Conservation (phyloP, 164 flowering plant species). For the Chimonanthus salicifolius region DNA sequence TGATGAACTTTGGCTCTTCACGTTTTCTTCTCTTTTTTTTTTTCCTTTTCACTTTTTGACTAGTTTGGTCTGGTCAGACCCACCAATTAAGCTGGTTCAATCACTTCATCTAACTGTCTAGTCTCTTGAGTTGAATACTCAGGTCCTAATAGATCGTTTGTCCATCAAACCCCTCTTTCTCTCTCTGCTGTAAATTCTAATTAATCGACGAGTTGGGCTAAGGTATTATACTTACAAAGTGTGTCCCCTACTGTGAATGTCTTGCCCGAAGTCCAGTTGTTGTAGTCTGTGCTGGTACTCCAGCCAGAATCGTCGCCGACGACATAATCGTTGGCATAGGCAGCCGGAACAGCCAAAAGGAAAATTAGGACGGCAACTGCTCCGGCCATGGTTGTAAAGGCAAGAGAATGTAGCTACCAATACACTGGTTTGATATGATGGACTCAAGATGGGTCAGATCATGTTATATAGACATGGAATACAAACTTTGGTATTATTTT, state of each 20-base stretch:
- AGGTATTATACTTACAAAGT: conserved; percentile 35
- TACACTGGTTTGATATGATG: neutral
- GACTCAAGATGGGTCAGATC: neutral
- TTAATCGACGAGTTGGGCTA: no score
- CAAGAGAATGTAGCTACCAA: neutral
- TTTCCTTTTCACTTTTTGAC: no score
- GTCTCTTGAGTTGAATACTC: no score
- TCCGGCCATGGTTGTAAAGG: conserved; percentile 5
- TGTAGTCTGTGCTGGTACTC: conserved; percentile 53
- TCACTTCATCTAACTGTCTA: no score
- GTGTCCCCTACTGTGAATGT: conserved; percentile 52
- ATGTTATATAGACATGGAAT: neutral
- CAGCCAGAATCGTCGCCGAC: conserved; percentile 70
- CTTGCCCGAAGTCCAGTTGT: conserved; percentile 44
- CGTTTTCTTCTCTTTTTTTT: no score
- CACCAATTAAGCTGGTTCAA: no score
- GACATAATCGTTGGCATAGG: conserved; percentile 8
- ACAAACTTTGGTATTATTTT: neutral
- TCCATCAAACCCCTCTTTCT: no score
- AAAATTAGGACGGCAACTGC: conserved; percentile 5
- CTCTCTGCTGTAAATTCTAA: no score
- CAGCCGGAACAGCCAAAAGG: conserved; percentile 4
- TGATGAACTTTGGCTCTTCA: no score
- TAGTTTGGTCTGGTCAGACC: no score
- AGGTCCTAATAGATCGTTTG: no score